Evolutionary conservation across 2,329 filamentous ascomycete species (phyloP), one percentile per base, ranked within the genome.

Genomic region (Didymella exigua): DNA sequence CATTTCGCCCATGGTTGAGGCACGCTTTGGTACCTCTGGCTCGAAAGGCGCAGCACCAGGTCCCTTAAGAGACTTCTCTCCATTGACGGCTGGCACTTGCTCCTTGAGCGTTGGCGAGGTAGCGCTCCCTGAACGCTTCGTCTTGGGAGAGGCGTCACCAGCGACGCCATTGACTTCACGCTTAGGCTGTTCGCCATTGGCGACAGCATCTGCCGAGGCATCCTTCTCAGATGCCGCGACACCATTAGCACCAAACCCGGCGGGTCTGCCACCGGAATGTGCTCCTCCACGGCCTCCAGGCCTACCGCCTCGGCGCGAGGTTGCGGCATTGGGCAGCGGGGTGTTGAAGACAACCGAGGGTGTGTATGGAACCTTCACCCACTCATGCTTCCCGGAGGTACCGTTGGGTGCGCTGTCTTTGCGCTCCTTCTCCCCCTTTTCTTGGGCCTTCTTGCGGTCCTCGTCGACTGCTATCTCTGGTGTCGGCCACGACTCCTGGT

Each of bases 341-440:
- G 95, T 97, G 72, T 91, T 89, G 76, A 96, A 98, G 54, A 88
- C 87, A 43, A 95, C 91, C 13, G 86, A 89, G 8, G 92, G 93
- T 11, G 90, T 91, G 68, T 93, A 93, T 29, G 88, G 86, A 53
- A 97, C 85, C 1, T 87, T 84, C 54, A 90, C 87, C 93, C 95
- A 98, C 69, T 92, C 90, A 67, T 89, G 86, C 79, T 96, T 96
- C 52, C 84, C 81, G 58, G 84, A 80, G 30, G 64, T 38, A 27
- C 57, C 55, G n/a, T 57, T 57, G 13, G 68, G 54, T 5, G 60
- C 29, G 13, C 79, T 74, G 63, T 82, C 87, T 75, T 79, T 84
- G n/a, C 83, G 86, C 58, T 86, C 82, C 58, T 90, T 88, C 40
- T 86, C 82, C 11, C 82, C 81, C 74, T 91, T 91, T 50, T 87